A percentile compares a stretch with the other conserved stretches of the same genome.
Evolutionary conservation across 192 early-diverging fungal genomes (phyloP).

Genomic region (Podila horticola): DNA sequence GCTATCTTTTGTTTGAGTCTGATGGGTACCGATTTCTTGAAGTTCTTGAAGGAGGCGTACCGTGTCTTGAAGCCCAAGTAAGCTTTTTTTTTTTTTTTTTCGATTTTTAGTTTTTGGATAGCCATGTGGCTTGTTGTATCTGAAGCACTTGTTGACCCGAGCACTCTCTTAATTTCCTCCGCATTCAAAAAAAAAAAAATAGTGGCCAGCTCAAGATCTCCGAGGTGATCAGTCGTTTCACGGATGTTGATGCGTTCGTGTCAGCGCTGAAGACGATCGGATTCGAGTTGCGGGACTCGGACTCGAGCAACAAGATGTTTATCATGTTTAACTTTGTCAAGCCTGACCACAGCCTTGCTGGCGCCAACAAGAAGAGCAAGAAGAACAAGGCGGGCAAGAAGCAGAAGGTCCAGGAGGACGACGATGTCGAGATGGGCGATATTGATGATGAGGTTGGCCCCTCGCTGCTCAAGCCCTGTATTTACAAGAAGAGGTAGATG

Average conservation of each 20-base stretch:
- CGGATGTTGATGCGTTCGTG: conserved; percentile 83
- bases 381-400: conserved; percentile 59
- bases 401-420: conserved; percentile 44
- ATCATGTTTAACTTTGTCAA: conserved; percentile 88
- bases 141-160: conserved; percentile 11
- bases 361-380: conserved; percentile 46
- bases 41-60: conserved; percentile 90
- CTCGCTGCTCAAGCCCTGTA: conserved; percentile 67
- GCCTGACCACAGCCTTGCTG: conserved; percentile 21
- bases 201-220: conserved; percentile 94
- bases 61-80: conserved; percentile 84
- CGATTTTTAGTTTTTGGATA: too few species aligned
- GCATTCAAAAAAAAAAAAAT: background rate
- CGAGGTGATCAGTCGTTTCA: conserved; percentile 93
- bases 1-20: conserved; percentile 92
- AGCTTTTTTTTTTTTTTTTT: conserved; percentile 7
- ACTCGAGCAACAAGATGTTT: conserved; percentile 95
- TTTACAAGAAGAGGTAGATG: conserved; percentile 65
- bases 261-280: conserved; percentile 75
- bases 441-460: conserved; percentile 50
- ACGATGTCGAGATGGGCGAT: conserved; percentile 20
- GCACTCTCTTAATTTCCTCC: too few species aligned
- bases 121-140: background rate
- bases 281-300: conserved; percentile 75
- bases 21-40: conserved; percentile 96